Percentiles rank a stretch among this genome's conserved stretches.
Conservation (phyloP, 768 basidiomycete species). For the Amyloporia xantha region DNA sequence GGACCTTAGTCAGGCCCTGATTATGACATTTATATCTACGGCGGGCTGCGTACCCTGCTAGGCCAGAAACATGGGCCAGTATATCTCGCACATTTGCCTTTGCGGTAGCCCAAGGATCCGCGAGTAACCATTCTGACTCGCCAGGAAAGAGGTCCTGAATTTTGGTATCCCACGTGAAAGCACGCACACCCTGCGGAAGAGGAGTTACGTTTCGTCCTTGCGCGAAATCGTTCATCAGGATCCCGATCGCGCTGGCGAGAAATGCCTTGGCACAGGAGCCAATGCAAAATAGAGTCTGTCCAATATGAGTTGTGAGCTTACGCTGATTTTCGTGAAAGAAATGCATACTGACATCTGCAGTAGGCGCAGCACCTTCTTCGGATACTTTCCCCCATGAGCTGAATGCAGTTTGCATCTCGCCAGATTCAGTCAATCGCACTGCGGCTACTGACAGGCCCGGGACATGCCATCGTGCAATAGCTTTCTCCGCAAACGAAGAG, state of each 20-base stretch:
- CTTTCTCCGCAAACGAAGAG: not conserved
- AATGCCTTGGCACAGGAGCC: not conserved
- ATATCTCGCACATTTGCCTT: conserved; percentile 32
- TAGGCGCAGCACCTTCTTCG: not conserved
- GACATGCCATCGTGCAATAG: not conserved
- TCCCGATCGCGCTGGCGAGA: conserved; percentile 16
- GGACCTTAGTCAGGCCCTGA: not conserved
- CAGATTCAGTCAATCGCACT: not conserved
- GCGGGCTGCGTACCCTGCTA: conserved; percentile 25
- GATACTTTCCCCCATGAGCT: not conserved
- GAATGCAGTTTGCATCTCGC: not conserved
- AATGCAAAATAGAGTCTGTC: not conserved
- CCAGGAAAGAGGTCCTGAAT: conserved; percentile 31
- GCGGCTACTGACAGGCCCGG: not conserved
- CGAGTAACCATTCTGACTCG: conserved; percentile 32
- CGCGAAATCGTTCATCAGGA: conserved; percentile 28
- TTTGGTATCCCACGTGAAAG: conserved; percentile 26
- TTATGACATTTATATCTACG: not conserved
- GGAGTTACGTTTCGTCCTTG: conserved; percentile 22
- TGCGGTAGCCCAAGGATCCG: conserved; percentile 31
- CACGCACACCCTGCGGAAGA: conserved; percentile 12
- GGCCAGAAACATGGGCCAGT: conserved; percentile 34
- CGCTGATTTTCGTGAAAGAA: not conserved
- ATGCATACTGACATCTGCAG: not conserved
- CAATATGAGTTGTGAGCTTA: not conserved